Percentiles rank a stretch among this genome's conserved stretches.
phyloP scores from a whole-genome alignment of 2,329 filamentous ascomycete genomes.

The Monosporascus sp. region DNA sequence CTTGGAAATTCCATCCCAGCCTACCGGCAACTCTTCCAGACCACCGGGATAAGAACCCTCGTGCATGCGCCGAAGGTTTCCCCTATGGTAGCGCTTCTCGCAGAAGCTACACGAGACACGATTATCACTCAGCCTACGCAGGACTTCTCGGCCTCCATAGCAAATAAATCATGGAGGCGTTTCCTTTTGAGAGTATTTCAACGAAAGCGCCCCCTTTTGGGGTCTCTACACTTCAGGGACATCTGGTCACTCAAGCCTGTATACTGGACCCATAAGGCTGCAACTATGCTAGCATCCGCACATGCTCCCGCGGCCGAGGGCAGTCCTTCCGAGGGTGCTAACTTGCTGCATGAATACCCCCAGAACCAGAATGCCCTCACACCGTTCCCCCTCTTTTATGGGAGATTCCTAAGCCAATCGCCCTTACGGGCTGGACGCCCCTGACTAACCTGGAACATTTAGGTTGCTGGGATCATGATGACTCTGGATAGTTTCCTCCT shows the following conservation, averaged over 20 bases:
- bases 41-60: too few relatives aligned
- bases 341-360: neutral
- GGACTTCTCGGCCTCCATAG: too few relatives aligned
- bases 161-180: too few relatives aligned
- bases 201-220: conserved; percentile 11
- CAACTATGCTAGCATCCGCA: too few relatives aligned
- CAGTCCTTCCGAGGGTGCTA: conserved; percentile 1
- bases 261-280: conserved; percentile 18
- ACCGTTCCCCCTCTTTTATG: conserved; percentile 10
- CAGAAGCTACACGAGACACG: too few relatives aligned
- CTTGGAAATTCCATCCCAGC: too few relatives aligned
- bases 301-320: too few relatives aligned
- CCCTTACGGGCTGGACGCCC: neutral
- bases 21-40: too few relatives aligned
- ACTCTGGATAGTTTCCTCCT: conserved; percentile 2
- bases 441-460: neutral
- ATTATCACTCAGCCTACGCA: too few relatives aligned
- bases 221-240: conserved; percentile 14
- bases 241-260: conserved; percentile 21
- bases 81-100: too few relatives aligned
- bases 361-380: conserved; percentile 5
- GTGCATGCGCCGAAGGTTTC: too few relatives aligned
- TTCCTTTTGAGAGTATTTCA: neutral
- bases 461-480: conserved; percentile 11
- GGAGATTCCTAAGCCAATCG: neutral